Conservation (phyloP, 2,329 filamentous ascomycete species). For the Sodiomyces alkalinus region DNA sequence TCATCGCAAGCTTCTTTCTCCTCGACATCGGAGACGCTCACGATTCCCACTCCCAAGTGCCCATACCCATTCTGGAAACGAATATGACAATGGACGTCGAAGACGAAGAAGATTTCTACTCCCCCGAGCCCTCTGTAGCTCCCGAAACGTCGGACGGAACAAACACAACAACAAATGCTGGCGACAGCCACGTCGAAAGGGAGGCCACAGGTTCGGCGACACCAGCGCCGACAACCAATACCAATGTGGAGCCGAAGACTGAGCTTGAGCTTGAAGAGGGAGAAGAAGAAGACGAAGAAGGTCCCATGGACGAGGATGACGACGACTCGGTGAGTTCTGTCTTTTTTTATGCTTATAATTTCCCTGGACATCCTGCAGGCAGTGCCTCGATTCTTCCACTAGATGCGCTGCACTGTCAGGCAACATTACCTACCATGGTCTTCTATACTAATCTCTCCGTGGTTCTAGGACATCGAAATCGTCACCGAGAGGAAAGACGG, state of each 20-base stretch:
- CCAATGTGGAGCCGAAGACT: slow-evolving; percentile 22
- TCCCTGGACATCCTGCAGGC: background rate
- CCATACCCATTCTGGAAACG: no score
- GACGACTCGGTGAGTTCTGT: slow-evolving; percentile 30
- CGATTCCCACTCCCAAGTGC: no score
- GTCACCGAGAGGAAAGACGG: slow-evolving; percentile 53
- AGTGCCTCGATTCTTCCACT: no score
- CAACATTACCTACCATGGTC: no score
- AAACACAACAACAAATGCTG: slow-evolving; percentile 4
- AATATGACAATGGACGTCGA: slow-evolving; percentile 48
- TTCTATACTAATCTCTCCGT: no score
- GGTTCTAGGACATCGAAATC: slow-evolving; percentile 46
- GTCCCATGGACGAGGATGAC: slow-evolving; percentile 45
- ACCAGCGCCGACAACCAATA: slow-evolving; percentile 7
- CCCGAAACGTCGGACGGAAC: no score
- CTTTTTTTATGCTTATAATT: background rate
- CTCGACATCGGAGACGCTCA: no score
- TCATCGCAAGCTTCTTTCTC: no score
- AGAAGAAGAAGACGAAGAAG: slow-evolving; percentile 47
- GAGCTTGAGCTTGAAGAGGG: slow-evolving; percentile 49
- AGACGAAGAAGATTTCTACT: slow-evolving; percentile 54
- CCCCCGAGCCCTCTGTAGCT: slow-evolving; percentile 35
- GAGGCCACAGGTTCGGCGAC: slow-evolving; percentile 5
- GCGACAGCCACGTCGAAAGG: background rate
- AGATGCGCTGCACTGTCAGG: no score